These are phyloP conservation scores for Lachancea thermotolerans DNA, from an alignment of 805 yeast genomes.

Conservation along the genomic window DNA sequence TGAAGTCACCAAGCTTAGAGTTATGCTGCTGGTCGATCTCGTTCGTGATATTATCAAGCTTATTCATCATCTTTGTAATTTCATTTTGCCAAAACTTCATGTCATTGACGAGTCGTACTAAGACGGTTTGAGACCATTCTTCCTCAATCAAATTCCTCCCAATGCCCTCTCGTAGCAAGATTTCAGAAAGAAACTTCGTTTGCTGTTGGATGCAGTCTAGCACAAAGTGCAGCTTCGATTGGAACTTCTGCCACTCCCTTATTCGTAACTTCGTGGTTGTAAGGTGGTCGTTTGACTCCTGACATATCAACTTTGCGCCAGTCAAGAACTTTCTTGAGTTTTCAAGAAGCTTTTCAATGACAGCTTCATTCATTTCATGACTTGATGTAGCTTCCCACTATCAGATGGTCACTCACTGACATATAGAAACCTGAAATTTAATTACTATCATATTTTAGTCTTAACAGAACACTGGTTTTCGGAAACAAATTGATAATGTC, in stretches of 20 bases:
- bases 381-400: neutral
- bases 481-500: neutral
- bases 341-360: constrained; percentile 31
- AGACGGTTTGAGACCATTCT: constrained; percentile 18
- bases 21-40: constrained; percentile 26
- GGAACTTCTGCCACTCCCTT: constrained; percentile 35
- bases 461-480: neutral
- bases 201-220: constrained; percentile 43
- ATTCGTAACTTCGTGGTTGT: constrained; percentile 34
- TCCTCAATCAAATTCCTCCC: constrained; percentile 24
- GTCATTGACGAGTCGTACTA: constrained; percentile 17
- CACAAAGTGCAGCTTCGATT: constrained; percentile 40
- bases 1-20: constrained; percentile 39
- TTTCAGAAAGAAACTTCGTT: constrained; percentile 34
- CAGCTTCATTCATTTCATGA: constrained; percentile 7
- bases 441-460: neutral
- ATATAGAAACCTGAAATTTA: neutral
- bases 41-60: constrained; percentile 34
- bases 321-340: constrained; percentile 44
- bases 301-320: constrained; percentile 45
- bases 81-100: constrained; percentile 28
- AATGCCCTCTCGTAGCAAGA: constrained; percentile 27
- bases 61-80: constrained; percentile 30
- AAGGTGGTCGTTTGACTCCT: constrained; percentile 41
- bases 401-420: neutral